Evolutionary conservation across 768 basidiomycete genomes (phyloP).

Genomic region (Mycena maculata): DNA sequence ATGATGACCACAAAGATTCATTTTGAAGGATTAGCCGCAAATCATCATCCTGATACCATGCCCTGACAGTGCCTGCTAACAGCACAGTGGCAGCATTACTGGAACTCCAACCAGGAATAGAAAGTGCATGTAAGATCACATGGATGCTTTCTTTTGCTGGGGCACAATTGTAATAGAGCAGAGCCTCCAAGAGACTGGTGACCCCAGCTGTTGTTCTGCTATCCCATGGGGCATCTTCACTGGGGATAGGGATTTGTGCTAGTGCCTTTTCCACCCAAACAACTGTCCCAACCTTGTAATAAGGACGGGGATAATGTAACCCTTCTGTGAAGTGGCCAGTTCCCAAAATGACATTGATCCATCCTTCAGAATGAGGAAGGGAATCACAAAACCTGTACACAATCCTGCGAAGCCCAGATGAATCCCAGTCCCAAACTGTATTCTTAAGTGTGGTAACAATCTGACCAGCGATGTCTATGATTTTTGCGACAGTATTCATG

Average conservation of each 20-base stretch:
- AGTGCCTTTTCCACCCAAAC: conserved; percentile 3
- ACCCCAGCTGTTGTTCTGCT: neutral
- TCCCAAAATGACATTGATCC: neutral
- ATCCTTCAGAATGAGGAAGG: neutral
- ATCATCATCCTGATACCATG: neutral
- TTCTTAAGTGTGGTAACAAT: neutral
- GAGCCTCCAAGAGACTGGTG: neutral
- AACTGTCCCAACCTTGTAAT: neutral
- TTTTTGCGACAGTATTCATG: neutral
- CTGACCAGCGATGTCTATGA: neutral
- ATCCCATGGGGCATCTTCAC: neutral
- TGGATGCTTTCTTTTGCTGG: neutral
- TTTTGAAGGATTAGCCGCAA: neutral
- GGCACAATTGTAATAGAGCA: neutral
- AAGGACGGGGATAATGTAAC: neutral
- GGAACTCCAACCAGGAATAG: neutral
- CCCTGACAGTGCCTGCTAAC: neutral
- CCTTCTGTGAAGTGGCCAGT: neutral
- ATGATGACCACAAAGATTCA: neutral
- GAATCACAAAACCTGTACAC: neutral
- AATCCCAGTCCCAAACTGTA: neutral
- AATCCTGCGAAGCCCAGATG: too few relatives aligned
- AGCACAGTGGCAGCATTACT: neutral
- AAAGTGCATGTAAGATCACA: neutral
- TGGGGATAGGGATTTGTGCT: neutral